phyloP scores from a whole-genome alignment of 1,284 basidiomycete genomes.

The Laetiporus sulphureus region DNA sequence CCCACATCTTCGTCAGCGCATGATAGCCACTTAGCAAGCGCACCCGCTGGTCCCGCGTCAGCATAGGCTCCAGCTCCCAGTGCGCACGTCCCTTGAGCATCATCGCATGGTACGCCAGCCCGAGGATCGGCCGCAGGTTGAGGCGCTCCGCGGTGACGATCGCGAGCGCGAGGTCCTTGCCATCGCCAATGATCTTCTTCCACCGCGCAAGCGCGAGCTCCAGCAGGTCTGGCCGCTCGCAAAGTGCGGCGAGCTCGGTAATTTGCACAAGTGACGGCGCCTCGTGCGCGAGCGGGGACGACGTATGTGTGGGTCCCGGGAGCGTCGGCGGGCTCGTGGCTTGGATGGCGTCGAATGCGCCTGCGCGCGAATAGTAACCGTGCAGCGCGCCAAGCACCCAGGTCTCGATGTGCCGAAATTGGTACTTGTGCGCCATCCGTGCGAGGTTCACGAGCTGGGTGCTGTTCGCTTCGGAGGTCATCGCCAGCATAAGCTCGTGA shows the following conservation, averaged over 20 bases:
- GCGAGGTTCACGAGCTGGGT: constrained; percentile 40
- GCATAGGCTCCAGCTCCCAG: constrained; percentile 32
- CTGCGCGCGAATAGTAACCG: constrained; percentile 29
- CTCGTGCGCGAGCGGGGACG: constrained; percentile 9
- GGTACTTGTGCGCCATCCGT: constrained; percentile 50
- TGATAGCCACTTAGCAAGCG: constrained; percentile 37
- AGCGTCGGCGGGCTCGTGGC: constrained; percentile 14
- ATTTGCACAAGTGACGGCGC: constrained; percentile 32
- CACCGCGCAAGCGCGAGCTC: constrained; percentile 31
- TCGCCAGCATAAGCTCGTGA: constrained; percentile 38
- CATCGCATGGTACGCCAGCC: constrained; percentile 38
- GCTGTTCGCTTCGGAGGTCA: constrained; percentile 33
- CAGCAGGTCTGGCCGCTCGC: constrained; percentile 36
- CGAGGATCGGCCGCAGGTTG: constrained; percentile 33
- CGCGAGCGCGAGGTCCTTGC: constrained; percentile 36
- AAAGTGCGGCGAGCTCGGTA: constrained; percentile 39
- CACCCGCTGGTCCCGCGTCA: constrained; percentile 34
- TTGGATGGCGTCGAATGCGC: constrained; percentile 23
- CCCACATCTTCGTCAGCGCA: constrained; percentile 35
- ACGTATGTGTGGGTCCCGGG: no score
- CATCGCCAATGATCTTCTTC: constrained; percentile 36
- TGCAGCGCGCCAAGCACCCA: constrained; percentile 42
- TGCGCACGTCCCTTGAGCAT: constrained; percentile 33
- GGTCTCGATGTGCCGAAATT: constrained; percentile 42
- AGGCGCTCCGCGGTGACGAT: constrained; percentile 36